These are phyloP conservation scores for Wickerhamomyces hampshirensis DNA, from an alignment of 805 yeast species.

Conservation along the genomic window DNA sequence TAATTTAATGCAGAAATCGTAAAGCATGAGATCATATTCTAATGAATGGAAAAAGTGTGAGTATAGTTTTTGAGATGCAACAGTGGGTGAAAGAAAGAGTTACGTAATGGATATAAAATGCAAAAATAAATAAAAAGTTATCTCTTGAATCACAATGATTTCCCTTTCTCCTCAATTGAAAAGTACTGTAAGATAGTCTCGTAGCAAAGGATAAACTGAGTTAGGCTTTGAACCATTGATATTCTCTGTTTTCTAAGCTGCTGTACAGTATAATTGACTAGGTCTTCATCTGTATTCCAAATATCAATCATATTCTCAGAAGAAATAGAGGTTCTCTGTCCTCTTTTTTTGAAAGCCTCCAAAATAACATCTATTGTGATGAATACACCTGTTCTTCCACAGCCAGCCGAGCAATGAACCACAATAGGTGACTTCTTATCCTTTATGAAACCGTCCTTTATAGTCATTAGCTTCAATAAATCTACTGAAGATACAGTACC, in stretches of 20 bases:
- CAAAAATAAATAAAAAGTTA: neutral
- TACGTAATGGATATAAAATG: neutral
- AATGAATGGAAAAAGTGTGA: too few species aligned
- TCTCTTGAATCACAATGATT: too few species aligned
- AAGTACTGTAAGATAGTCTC: conserved; percentile 40
- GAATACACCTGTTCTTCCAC: conserved; percentile 93
- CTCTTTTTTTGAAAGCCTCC: conserved; percentile 10
- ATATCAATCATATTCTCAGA: conserved; percentile 3
- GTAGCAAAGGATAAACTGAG: conserved; percentile 71
- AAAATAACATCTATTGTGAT: conserved; percentile 51
- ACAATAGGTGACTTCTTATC: conserved; percentile 45
- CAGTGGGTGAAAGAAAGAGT: too few species aligned
- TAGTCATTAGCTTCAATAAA: conserved; percentile 26
- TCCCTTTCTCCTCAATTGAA: conserved; percentile 3
- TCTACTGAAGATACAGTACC: conserved; percentile 47
- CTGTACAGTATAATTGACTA: conserved; percentile 55
- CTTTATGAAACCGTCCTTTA: conserved; percentile 25
- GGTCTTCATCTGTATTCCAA: conserved; percentile 39
- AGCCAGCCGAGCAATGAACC: conserved; percentile 96
- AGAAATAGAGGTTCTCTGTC: neutral
- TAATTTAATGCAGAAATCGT: too few species aligned
- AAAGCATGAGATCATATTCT: too few species aligned
- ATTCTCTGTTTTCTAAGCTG: conserved; percentile 68
- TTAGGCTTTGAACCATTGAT: conserved; percentile 72
- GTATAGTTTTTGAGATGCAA: too few species aligned